phyloP scores from a whole-genome alignment of 495 filamentous ascomycete genomes.

The Aspergillus taichungensis region DNA sequence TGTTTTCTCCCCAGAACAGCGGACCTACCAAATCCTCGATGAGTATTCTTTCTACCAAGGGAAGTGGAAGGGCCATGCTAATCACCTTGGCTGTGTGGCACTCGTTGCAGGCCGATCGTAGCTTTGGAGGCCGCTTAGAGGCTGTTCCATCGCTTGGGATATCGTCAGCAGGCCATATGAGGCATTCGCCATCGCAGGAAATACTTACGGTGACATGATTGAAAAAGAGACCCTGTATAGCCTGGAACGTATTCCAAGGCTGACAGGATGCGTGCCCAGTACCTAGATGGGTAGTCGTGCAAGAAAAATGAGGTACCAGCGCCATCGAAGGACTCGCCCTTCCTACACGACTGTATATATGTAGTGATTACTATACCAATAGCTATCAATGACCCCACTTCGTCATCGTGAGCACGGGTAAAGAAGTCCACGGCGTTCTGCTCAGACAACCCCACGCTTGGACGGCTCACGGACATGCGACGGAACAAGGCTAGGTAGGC shows the following conservation, averaged over 20 bases:
- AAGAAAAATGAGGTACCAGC: not conserved
- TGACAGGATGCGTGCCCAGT: not conserved
- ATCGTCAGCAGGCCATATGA: conserved; percentile 1
- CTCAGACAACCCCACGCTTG: too few species aligned
- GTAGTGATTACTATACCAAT: not conserved
- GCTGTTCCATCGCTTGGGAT: not conserved
- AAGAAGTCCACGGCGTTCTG: too few species aligned
- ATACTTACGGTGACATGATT: conserved; percentile 5
- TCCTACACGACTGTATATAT: conserved; percentile 1
- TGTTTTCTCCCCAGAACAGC: conserved; percentile 15
- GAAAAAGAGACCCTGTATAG: not conserved
- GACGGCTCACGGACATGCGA: too few species aligned
- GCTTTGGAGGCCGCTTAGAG: conserved; percentile 11
- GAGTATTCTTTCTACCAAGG: not conserved
- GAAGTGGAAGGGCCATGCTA: not conserved
- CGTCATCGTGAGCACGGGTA: not conserved
- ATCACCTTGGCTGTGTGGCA: conserved; percentile 14
- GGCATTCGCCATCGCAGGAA: not conserved
- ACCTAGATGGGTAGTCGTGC: not conserved
- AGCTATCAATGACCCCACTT: not conserved
- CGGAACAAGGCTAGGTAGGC: too few species aligned
- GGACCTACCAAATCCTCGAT: conserved; percentile 2
- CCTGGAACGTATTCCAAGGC: not conserved
- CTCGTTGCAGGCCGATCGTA: conserved; percentile 13
- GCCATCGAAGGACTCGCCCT: not conserved